A percentile compares a stretch with the other conserved stretches of the same genome.
Evolutionary conservation across 495 filamentous ascomycete species (phyloP).

Genomic region (Talaromyces trachyspermus): DNA sequence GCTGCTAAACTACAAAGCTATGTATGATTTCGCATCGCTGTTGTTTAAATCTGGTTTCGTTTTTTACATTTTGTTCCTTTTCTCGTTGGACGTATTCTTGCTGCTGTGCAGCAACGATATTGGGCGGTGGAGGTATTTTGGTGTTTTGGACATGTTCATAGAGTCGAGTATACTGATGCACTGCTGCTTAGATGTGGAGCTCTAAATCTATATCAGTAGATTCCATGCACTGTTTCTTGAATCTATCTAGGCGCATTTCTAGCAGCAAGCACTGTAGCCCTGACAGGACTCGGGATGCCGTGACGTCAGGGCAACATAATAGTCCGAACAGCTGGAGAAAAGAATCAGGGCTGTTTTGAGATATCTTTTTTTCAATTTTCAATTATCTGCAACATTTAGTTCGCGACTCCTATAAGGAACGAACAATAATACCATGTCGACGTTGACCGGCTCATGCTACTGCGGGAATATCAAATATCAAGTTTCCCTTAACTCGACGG

Average conservation of each 20-base stretch:
- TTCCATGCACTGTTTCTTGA: no score
- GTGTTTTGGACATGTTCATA: not conserved
- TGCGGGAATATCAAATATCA: slow-evolving; percentile 42
- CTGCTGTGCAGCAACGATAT: slow-evolving; percentile 1
- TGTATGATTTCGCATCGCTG: not conserved
- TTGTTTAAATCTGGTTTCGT: not conserved
- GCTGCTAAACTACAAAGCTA: not conserved
- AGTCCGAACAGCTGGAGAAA: no score
- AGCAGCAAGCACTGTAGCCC: no score
- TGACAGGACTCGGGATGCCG: no score
- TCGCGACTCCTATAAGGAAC: no score
- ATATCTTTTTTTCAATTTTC: no score
- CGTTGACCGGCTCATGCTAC: slow-evolving; percentile 41
- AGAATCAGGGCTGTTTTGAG: no score
- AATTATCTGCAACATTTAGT: no score
- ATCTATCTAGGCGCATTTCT: no score
- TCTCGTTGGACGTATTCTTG: not conserved
- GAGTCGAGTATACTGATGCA: slow-evolving; percentile 1
- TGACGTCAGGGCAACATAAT: no score
- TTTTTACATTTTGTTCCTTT: not conserved
- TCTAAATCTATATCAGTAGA: not conserved
- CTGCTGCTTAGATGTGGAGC: no score
- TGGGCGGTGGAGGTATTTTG: not conserved
- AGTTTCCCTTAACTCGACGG: slow-evolving; percentile 34
- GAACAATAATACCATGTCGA: slow-evolving; percentile 25